Base-by-base conservation (phyloP, 2,329 filamentous ascomycete species). In the Cyphellophora europaea region DNA sequence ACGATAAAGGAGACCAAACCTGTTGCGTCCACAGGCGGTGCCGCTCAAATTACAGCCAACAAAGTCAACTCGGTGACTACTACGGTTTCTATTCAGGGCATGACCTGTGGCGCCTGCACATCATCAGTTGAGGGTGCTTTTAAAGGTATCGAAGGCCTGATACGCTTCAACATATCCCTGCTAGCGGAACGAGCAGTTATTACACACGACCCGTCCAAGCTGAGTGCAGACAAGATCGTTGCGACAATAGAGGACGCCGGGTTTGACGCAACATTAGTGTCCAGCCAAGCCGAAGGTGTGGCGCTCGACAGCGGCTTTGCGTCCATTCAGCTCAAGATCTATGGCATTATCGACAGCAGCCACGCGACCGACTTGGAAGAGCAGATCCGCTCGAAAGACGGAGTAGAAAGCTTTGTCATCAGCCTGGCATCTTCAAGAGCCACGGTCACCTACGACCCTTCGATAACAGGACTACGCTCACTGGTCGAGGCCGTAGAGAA, bases 41-140 rank as follows among this genome's bases (percentile, higher is more conserved):
- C 50, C 55, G 45, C 49, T 44, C 32, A 51, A 54, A 42, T 57
- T 47, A 58, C 65, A 43, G 8, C 15, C 15, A 18, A 19, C 15
- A 16, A 32, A 18, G 61, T 63, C 33, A 51, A 73, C 43, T 38
- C 43, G 40, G 69, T 79, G 37, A 84, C 77, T 1, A 95, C 88
- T 0, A 96, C 88, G 0, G 71, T 98, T 12, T 78, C 83, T 4
- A 84, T 98, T 36, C 85, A 91, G 48, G 91, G 91, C 33, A 98
- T 98, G 91, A 98, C 91, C 1, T 96, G 91, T 54, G 89, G 89
- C 14, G 86, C 91, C 27, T 98, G 91, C 59, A 96, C 91, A 1
- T 89, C 89, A 2, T 87, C 89, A 5, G 78, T 96, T 2, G 84
- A 95, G 52, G 72, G 75, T 33, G 86, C 82, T 3, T 91, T 98